Conservation (phyloP, 495 filamentous ascomycete species). For the Patellaria atrata region DNA sequence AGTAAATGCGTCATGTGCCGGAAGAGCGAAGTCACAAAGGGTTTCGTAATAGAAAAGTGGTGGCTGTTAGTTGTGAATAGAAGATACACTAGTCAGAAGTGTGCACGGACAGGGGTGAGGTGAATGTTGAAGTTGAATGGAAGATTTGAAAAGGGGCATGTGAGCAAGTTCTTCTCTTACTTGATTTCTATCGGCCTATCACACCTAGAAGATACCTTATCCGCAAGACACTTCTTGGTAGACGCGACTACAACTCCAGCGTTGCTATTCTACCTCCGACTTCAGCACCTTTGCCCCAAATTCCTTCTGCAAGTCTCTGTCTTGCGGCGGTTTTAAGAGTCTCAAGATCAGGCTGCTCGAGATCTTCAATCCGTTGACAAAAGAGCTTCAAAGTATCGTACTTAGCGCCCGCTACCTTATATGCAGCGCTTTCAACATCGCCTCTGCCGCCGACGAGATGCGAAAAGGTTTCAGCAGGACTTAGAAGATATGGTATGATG, state of each 20-base stretch:
- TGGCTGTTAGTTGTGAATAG: no score
- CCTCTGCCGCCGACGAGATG: conserved; percentile 45
- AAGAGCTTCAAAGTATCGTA: conserved; percentile 40
- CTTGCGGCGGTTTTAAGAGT: conserved; percentile 9
- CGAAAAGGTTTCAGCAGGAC: conserved; percentile 41
- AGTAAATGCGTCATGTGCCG: no score
- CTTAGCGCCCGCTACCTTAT: conserved; percentile 45
- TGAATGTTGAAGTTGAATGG: no score
- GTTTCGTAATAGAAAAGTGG: no score
- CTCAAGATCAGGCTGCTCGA: conserved; percentile 5
- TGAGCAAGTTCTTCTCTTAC: no score
- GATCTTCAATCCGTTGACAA: conserved; percentile 7
- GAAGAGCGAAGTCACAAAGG: no score
- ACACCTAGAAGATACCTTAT: no score
- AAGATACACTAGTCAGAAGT: no score
- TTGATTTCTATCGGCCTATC: no score
- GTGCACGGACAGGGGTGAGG: no score
- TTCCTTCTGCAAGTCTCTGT: conserved; percentile 12
- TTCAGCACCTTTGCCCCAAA: conserved; percentile 11
- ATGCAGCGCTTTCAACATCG: conserved; percentile 43
- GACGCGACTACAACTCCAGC: conserved; percentile 15
- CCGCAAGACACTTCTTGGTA: no score
- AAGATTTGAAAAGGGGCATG: no score
- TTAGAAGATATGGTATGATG: conserved; percentile 45
- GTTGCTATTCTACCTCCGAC: conserved; percentile 16